These are phyloP conservation scores for Colletotrichum nymphaeae DNA, from an alignment of 2,329 filamentous ascomycete genomes.

Conservation along the genomic window DNA sequence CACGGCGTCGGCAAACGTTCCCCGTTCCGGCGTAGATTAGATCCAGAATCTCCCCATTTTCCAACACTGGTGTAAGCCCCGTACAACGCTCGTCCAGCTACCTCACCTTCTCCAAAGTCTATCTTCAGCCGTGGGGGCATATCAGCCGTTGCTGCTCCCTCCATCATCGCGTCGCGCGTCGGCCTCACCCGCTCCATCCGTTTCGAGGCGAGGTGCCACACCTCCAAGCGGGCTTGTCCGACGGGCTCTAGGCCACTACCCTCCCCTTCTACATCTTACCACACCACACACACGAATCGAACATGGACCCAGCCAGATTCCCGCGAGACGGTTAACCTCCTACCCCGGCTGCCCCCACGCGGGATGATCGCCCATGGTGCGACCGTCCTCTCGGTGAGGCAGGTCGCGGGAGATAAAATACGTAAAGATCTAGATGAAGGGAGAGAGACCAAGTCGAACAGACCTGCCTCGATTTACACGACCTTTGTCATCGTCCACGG, in stretches of 20 bases:
- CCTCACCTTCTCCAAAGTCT: background rate
- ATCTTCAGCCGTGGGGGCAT: background rate
- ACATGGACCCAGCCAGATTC: background rate
- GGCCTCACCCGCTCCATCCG: background rate
- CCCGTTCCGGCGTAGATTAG: background rate
- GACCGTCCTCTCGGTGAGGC: constrained; percentile 23
- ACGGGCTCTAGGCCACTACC: background rate
- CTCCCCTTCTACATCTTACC: background rate
- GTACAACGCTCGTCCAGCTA: background rate
- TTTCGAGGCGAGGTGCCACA: background rate
- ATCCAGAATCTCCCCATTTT: background rate
- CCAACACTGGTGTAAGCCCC: background rate
- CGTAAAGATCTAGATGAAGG: constrained; percentile 1
- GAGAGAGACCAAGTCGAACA: background rate
- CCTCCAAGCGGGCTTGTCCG: background rate
- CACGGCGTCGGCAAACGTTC: background rate
- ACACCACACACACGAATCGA: background rate
- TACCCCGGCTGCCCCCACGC: constrained; percentile 16
- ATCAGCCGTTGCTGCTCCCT: background rate
- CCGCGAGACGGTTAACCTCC: background rate
- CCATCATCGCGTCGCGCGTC: background rate
- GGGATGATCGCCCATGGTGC: constrained; percentile 17
- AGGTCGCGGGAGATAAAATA: background rate
- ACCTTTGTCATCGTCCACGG: background rate
- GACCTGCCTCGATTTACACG: background rate